Base-by-base conservation (phyloP, 495 filamentous ascomycete genomes). In the Neurospora terricola region DNA sequence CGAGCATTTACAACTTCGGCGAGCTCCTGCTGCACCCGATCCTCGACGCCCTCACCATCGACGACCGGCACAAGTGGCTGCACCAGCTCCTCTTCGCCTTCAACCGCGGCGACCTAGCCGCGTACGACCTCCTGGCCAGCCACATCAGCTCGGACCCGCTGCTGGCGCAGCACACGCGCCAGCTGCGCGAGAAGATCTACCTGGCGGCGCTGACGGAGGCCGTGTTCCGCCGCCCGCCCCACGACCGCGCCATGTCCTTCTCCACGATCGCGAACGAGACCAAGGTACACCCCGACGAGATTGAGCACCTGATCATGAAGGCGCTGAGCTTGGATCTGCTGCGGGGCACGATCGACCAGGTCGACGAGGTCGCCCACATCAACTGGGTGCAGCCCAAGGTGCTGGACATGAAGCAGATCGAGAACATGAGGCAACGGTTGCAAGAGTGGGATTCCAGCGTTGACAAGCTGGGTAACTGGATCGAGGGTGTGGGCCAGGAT, bases 381-480 rank as follows among this genome's bases (percentile, higher is more conserved):
- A 93, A 93, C 79, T 99, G 96, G 96, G 96, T 99, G 48, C 96
- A 99, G 86, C 96, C 96, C 14, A 98, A 98, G 87, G 93, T 97
- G 69, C 82, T 99, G 77, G 96, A 98, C 83, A 93, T 94, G 89
- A 90, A 88, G 80, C 96, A 98, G 87, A 96, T 99, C 76, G 94
- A 94, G 79, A 93, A 90, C 75, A 98, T 99, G 96, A 90, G 92
- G 76, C 86, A 87, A 77, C 83, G 94, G 71, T 82, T 99, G 79
- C 89, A 91, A 82, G 94, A 98, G 73, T 99, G 96, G 96, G 94
- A 97, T 84, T 89, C 89, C 27, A 97, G 93, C 78, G 96, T 99
- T 70, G 96, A 98, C 79, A 90, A 93, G 82, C 85, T 98, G 70
- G 94, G 94, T 45, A 94, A 94, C 81, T 98, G 94, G 93, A 96